These are phyloP conservation scores for Rostrohypoxylon terebratum DNA, from an alignment of 495 filamentous ascomycete species.

Conservation along the genomic window DNA sequence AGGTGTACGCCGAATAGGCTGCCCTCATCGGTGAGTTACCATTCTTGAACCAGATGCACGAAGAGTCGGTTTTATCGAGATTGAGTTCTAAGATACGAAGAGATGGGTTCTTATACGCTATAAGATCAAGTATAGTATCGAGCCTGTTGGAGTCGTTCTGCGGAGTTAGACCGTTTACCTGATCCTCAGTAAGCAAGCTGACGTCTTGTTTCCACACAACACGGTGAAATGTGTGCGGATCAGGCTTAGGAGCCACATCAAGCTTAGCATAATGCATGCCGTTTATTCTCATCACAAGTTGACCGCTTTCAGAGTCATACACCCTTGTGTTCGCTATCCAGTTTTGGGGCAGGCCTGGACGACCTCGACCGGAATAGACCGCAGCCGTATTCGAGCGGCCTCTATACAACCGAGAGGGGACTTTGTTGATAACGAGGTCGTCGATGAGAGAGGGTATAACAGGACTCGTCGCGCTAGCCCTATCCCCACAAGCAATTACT, in stretches of 20 bases:
- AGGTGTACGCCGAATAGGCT: neutral
- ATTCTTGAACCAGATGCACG: neutral
- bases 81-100: neutral
- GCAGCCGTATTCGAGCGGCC: conserved; percentile 7
- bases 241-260: neutral
- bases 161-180: neutral
- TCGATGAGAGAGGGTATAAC: conserved; percentile 16
- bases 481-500: conserved; percentile 17
- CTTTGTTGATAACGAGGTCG: conserved; percentile 9
- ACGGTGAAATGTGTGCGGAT: neutral
- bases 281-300: neutral
- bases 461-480: neutral
- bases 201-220: neutral
- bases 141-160: neutral
- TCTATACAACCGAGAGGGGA: neutral
- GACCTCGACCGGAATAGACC: conserved; percentile 11
- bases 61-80: neutral
- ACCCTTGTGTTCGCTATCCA: conserved; percentile 23
- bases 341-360: conserved; percentile 18
- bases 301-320: conserved; percentile 14
- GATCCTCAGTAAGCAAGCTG: neutral
- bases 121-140: neutral
- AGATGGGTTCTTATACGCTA: neutral
- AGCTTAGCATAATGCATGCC: neutral
- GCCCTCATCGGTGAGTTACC: neutral